A percentile compares a stretch with the other conserved stretches of the same genome.
These are phyloP conservation scores for Candida quercuum DNA, from an alignment of 805 yeast genomes.

Conservation along the genomic window DNA sequence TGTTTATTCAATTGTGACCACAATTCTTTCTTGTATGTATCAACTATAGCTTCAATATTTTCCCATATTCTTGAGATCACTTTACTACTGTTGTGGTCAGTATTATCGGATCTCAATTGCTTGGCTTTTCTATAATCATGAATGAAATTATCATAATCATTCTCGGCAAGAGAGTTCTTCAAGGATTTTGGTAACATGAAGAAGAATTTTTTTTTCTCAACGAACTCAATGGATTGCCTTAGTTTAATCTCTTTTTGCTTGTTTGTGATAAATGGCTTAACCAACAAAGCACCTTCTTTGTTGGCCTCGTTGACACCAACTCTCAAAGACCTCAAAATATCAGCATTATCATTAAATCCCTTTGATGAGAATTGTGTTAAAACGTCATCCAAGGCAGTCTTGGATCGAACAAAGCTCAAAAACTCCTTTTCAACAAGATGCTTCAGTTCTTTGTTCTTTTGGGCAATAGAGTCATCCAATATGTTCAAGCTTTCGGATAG, in stretches of 20 bases:
- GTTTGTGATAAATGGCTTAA: constrained; percentile 55
- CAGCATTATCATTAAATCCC: constrained; percentile 23
- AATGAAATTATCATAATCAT: constrained; percentile 54
- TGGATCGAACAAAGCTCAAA: constrained; percentile 57
- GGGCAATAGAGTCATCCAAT: constrained; percentile 43
- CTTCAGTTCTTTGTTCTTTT: constrained; percentile 45
- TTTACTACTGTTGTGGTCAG: constrained; percentile 24
- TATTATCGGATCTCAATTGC: constrained; percentile 20
- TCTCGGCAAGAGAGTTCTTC: constrained; percentile 33
- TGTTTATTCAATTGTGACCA: constrained; percentile 40
- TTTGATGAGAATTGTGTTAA: constrained; percentile 44
- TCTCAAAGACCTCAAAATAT: constrained; percentile 29
- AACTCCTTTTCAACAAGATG: constrained; percentile 53
- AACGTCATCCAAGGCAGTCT: constrained; percentile 57
- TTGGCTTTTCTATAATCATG: constrained; percentile 52
- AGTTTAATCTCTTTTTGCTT: constrained; percentile 43
- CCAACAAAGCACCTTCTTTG: constrained; percentile 44
- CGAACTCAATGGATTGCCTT: constrained; percentile 41
- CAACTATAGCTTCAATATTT: constrained; percentile 48
- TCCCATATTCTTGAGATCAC: constrained; percentile 50
- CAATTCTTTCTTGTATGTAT: constrained; percentile 45
- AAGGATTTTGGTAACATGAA: constrained; percentile 54
- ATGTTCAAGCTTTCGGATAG: constrained; percentile 41
- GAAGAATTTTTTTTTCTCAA: constrained; percentile 46
- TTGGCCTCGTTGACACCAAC: constrained; percentile 44